Evolutionary conservation across 345 rosid genomes (phyloP), one percentile per base, ranked within the genome.

Genomic region (Rhizophora apiculata): DNA sequence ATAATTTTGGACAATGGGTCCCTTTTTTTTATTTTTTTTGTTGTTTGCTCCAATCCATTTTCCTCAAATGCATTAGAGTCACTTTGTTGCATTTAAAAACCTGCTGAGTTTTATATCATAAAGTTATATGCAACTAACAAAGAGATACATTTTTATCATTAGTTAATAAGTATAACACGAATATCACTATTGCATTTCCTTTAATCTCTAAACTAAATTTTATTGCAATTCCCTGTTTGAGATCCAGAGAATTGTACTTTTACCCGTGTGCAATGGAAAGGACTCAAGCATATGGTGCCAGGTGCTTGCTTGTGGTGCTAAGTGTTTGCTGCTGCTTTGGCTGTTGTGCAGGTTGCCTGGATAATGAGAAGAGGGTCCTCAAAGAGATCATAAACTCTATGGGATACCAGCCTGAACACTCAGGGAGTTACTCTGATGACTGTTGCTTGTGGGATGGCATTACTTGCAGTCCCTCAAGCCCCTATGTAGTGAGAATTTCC

Each of bases 391-490:
- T 22, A 39, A 54, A 71, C 53, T 71, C 74, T 34, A 22, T 71
- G 74, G 62, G 68, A 59, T 54, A 52, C 32, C 46, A 9, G 10
- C 13, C 22, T 8, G 60, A 51, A 36, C 24, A 1, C 6, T 22
- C 43, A 46, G 30, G 16, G 20, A 7, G 48, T 3, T 11, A 18
- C 22, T 32, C 57, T 27, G 64, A 29, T 63, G 69, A 71, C 32
- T 71, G 74, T 30, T 71, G 74, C 46, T 34, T 11, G 43, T 71
- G 74, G 74, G 57, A 71, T 7, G 54, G 39, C 22, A 60, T 73
- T 60, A 62, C 27, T 15, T 73, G 67, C 63, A 61, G 61, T 49
- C 66, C 63, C 46, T 59, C 62, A 49, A 73, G n/a, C 56, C 60
- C 76, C 62, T 61, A 60, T n/a, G 71, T 60, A 46, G 63, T 61